Base-by-base conservation (phyloP, 208 protist genomes). In the Blechomonas ayalai region DNA sequence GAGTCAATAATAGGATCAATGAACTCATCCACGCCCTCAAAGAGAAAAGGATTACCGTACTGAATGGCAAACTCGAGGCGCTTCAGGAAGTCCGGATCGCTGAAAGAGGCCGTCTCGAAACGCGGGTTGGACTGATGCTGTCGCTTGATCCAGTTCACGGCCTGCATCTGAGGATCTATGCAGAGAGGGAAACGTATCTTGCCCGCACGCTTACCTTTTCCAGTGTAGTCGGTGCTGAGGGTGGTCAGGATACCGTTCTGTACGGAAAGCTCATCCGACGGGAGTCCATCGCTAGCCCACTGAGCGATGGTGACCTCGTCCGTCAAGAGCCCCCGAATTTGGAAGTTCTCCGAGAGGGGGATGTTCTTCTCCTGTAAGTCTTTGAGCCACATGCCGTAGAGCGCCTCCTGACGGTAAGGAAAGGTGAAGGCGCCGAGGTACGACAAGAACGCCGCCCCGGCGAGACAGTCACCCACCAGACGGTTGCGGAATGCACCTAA, bases 141-240 rank as follows among this genome's bases (percentile, higher is more conserved):
- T 19, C 96, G 84, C 73, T 98, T 98, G 58, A 99, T 99, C 97
- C 97, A 99, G 29, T 80, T 91, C 12, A 99, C 85, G 15, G 97
- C 97, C 73, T 99, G 97, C 85, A 98, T 92, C 74, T 99, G 97
- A 16, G 98, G 97, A 66, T 99, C 98, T 47, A 99, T 98, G 60
- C 96, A 98, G 25, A 99, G 82, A 23, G 97, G 97, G 59, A 97
- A 99, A 23, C 95, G 84, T 38, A 92, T 84, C 56, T 84, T 83
- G 26, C 82, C 80, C 6, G 77, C 62, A 16, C 74, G 74, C 53
- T 76, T 83, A 32, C 82, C 82, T 40, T 79, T 82, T 18, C 81
- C 82, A 31, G 68, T 74, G 59, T 79, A 75, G 58, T 85, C 67
- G 19, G 79, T 92, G 40, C 82, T 90, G 35, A 97, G 68, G 9